These are phyloP conservation scores for Globisporangium alternatum DNA, from an alignment of 352 stramenopile species.

Conservation along the genomic window DNA sequence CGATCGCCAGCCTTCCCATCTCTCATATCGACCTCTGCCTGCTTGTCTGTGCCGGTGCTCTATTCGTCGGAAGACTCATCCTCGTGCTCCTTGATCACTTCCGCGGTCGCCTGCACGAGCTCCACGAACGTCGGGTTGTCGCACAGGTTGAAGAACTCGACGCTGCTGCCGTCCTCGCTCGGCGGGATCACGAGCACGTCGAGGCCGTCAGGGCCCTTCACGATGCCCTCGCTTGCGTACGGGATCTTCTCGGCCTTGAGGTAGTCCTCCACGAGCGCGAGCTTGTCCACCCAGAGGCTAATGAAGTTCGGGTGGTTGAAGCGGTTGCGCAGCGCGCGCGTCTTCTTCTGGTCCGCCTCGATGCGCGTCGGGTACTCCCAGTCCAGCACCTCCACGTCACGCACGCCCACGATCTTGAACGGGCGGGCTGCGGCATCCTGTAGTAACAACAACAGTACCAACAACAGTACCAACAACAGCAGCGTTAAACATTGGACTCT, in stretches of 20 bases:
- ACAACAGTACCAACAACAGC: not conserved
- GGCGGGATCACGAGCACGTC: constrained; percentile 71
- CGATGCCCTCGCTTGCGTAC: constrained; percentile 49
- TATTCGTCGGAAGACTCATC: constrained; percentile 16
- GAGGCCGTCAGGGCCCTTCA: constrained; percentile 54
- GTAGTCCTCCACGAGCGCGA: constrained; percentile 59
- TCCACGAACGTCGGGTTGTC: constrained; percentile 78
- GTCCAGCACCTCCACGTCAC: constrained; percentile 75
- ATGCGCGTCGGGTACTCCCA: constrained; percentile 72
- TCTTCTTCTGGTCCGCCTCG: constrained; percentile 61
- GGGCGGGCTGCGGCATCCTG: constrained; percentile 40
- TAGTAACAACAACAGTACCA: constrained; percentile 1
- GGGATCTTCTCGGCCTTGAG: constrained; percentile 66
- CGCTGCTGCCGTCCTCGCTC: constrained; percentile 39
- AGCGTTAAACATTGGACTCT: not conserved
- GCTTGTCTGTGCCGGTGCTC: not conserved
- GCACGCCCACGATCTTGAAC: constrained; percentile 80
- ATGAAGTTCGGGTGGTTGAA: constrained; percentile 84
- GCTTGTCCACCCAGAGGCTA: constrained; percentile 79
- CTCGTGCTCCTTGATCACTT: constrained; percentile 76
- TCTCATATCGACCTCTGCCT: not conserved
- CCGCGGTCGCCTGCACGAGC: constrained; percentile 72
- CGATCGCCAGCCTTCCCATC: not conserved
- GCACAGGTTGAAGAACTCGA: constrained; percentile 83
- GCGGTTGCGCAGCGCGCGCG: constrained; percentile 62